Base-by-base conservation (phyloP, 768 basidiomycete species). In the Mycena galericulata region DNA sequence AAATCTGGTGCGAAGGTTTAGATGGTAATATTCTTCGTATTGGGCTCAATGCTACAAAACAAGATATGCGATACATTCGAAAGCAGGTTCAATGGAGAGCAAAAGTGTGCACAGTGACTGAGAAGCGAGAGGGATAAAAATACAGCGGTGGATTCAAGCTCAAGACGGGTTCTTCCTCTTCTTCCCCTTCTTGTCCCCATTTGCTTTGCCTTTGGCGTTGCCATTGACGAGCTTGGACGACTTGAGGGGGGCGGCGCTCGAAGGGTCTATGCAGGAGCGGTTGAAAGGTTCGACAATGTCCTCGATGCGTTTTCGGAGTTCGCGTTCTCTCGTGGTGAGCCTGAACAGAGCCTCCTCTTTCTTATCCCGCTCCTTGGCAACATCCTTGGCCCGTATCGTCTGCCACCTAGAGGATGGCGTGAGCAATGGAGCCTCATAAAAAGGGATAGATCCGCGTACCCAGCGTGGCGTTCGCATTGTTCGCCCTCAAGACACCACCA, bases 401-500 rank as follows among this genome's bases (percentile, higher is more conserved):
- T 95, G 93, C 94, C 94, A 96, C 15, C 92, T 94, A 65, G 24
- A 58, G 36, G 15, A 32, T 26, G 24, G 27, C 10, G 57, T 62
- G 41, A 67, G 66, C 58, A 69, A 27, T 15, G 20, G 30, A 7
- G 11, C 66, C 65, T 27, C 34, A 63, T 38, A 34, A 49, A 27
- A 67, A 56, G 26, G 26, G 20, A 24, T 24, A 17, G 15, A 17
- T n/a, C n/a, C n/a, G 76, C 85, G 67, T 78, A 93, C 92, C 93
- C 92, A 62, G 84, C 84, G 78, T 96, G 94, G 26, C 94, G 88
- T 43, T 92, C 91, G 68, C 94, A 96, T 51, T 88, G 87, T 74
- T 87, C 88, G 77, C 90, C 88, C 38, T 89, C 91, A 36, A 84
- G 83, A 78, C 94, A 95, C 93, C 93, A 95, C 91, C 92, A 94